These are phyloP conservation scores for Kentomonas sorsogonicus DNA, from an alignment of 208 protist genomes.

Conservation along the genomic window DNA sequence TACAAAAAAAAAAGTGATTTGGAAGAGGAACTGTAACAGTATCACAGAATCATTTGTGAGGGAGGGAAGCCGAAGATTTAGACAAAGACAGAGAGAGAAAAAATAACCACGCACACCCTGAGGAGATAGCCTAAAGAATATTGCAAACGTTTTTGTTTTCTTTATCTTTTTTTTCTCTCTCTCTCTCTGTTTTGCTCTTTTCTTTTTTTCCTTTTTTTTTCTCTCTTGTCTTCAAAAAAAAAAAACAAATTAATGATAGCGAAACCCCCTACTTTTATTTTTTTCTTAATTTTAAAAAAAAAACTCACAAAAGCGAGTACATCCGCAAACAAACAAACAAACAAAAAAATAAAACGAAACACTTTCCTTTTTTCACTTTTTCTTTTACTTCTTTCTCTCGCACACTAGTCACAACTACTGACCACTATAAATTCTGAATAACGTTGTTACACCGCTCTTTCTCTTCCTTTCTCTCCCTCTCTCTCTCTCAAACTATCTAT, in stretches of 20 bases:
- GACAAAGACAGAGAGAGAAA: too few relatives aligned
- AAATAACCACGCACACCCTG: too few relatives aligned
- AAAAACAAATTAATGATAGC: neutral
- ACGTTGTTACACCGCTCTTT: too few relatives aligned
- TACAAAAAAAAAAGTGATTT: constrained; percentile 1
- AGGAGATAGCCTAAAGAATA: too few relatives aligned
- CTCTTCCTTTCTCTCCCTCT: too few relatives aligned
- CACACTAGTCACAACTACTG: too few relatives aligned
- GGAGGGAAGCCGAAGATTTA: too few relatives aligned
- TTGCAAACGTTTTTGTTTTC: too few relatives aligned
- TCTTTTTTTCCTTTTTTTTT: neutral
- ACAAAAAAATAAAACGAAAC: neutral
- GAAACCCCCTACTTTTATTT: neutral
- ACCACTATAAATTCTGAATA: too few relatives aligned
- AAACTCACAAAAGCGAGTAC: neutral
- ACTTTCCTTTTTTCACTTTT: constrained; percentile 2
- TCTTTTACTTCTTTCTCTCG: constrained; percentile 3
- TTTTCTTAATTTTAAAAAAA: neutral
- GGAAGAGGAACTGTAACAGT: neutral
- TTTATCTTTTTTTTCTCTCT: constrained; percentile 10
- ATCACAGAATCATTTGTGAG: constrained; percentile 5
- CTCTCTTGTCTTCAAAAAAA: constrained; percentile 6
- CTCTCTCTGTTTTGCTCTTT: constrained; percentile 8
- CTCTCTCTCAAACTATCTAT: too few relatives aligned
- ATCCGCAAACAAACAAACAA: neutral